Percentiles rank a stretch among this genome's conserved stretches.
phyloP scores from a whole-genome alignment of 2,329 filamentous ascomycete genomes.

The Curvularia sp. region DNA sequence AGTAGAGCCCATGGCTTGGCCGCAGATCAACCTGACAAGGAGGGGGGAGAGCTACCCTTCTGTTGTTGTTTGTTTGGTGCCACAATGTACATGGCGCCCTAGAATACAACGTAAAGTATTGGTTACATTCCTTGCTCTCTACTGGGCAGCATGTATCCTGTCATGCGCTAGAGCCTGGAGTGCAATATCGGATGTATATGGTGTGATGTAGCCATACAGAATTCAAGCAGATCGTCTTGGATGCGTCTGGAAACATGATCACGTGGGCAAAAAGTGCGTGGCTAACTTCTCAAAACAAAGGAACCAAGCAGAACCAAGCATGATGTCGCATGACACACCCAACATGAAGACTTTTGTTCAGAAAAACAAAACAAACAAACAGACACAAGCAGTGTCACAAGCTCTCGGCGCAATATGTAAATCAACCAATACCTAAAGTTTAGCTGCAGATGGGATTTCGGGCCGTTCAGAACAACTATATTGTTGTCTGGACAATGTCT shows the following conservation, averaged over 20 bases:
- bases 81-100: not conserved
- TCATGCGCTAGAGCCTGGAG: not conserved
- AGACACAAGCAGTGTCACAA: not conserved
- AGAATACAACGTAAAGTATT: not conserved
- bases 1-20: not conserved
- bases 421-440: not conserved
- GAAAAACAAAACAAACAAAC: too few relatives aligned
- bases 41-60: not conserved
- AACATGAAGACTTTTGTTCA: not conserved
- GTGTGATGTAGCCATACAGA: not conserved
- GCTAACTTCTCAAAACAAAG: not conserved
- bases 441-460: not conserved
- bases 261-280: not conserved
- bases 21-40: not conserved
- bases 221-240: not conserved
- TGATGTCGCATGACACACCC: not conserved
- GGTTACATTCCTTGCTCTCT: not conserved
- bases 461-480: not conserved
- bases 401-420: not conserved
- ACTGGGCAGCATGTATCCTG: not conserved
- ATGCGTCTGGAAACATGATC: not conserved
- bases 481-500: not conserved
- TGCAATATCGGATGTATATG: not conserved
- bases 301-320: not conserved
- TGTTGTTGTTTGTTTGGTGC: not conserved